phyloP scores from a whole-genome alignment of 352 stramenopile species.

The Aphanomyces cochlioides region DNA sequence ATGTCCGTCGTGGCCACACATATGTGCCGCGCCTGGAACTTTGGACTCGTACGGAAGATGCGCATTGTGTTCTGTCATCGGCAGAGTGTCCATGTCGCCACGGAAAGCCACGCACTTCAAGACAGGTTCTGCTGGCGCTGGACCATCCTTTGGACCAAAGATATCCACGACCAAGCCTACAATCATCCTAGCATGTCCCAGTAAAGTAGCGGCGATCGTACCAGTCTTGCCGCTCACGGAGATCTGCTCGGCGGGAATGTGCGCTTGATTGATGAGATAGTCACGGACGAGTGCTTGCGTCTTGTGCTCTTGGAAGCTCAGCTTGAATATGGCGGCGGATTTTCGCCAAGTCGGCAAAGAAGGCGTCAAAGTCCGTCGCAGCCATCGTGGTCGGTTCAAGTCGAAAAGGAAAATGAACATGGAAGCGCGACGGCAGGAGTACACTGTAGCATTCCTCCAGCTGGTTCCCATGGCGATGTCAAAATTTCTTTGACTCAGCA shows the following conservation, averaged over 20 bases:
- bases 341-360: constrained; percentile 1
- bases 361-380: constrained; percentile 6
- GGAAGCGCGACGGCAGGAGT: too few relatives aligned
- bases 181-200: not conserved
- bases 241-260: constrained; percentile 72
- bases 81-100: constrained; percentile 95
- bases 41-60: constrained; percentile 76
- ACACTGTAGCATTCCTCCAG: too few relatives aligned
- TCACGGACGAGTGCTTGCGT: constrained; percentile 82
- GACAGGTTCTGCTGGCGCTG: constrained; percentile 32
- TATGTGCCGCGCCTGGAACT: constrained; percentile 68
- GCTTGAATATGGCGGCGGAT: constrained; percentile 81
- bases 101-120: constrained; percentile 82
- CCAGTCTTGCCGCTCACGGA: constrained; percentile 69
- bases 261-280: constrained; percentile 78
- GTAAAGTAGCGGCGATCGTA: constrained; percentile 58
- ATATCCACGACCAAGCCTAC: constrained; percentile 83
- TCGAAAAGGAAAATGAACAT: too few relatives aligned
- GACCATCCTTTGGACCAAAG: constrained; percentile 50
- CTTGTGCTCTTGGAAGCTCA: constrained; percentile 86
- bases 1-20: constrained; percentile 95
- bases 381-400: too few relatives aligned
- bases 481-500: too few relatives aligned
- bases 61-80: constrained; percentile 84
- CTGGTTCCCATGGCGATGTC: too few relatives aligned